Percentiles rank a stretch among this genome's conserved stretches.
Conservation (phyloP, 2,329 filamentous ascomycete species). For the Penicillium sp. region DNA sequence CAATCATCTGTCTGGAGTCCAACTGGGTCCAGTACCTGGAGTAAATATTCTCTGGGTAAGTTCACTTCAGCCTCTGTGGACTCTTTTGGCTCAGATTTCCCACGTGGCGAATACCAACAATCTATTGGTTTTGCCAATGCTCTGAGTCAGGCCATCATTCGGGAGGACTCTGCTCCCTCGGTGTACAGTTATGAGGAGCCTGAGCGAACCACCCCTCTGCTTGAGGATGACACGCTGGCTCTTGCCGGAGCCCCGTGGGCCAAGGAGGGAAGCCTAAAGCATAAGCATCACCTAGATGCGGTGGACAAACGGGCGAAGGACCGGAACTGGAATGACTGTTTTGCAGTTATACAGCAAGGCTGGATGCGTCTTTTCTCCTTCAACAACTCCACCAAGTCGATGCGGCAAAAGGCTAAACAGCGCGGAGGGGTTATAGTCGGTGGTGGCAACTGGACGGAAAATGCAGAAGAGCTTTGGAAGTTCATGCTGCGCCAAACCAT, state of each 20-base stretch:
- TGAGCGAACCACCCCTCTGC: conserved; percentile 53
- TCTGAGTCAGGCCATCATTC: conserved; percentile 89
- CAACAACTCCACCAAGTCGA: conserved; percentile 63
- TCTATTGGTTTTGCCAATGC: conserved; percentile 97
- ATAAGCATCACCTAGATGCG: conserved; percentile 90
- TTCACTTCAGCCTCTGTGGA: conserved; percentile 87
- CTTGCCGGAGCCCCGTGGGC: conserved; percentile 93
- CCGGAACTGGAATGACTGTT: conserved; percentile 87
- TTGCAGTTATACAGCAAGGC: conserved; percentile 91
- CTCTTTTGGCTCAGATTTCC: conserved; percentile 70
- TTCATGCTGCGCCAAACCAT: conserved; percentile 87
- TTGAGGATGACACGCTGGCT: conserved; percentile 88
- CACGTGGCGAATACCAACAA: conserved; percentile 77
- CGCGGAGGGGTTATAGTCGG: conserved; percentile 64
- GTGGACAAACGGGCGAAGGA: conserved; percentile 88
- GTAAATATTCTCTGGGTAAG: conserved; percentile 82
- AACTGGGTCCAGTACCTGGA: conserved; percentile 86
- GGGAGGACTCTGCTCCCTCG: conserved; percentile 57
- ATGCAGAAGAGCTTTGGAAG: conserved; percentile 77
- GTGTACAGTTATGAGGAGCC: conserved; percentile 52
- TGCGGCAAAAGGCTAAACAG: conserved; percentile 53
- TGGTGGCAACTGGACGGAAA: conserved; percentile 96
- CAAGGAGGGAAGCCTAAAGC: conserved; percentile 89
- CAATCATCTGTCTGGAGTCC: conserved; percentile 85
- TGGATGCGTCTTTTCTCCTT: conserved; percentile 93